phyloP scores from a whole-genome alignment of 2,329 filamentous ascomycete genomes.

The Bipolaris oryzae region DNA sequence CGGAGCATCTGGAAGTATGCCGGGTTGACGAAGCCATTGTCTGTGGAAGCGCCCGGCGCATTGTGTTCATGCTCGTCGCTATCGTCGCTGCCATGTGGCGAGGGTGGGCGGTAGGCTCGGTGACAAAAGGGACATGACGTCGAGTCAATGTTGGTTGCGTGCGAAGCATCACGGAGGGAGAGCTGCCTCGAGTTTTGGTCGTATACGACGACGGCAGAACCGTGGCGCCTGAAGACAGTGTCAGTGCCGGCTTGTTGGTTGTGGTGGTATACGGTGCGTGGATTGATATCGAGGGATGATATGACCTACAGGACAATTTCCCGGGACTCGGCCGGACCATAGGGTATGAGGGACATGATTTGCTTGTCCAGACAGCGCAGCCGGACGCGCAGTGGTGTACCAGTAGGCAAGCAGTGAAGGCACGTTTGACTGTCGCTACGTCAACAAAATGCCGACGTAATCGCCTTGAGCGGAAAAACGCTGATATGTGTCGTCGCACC shows the following conservation, averaged over 20 bases:
- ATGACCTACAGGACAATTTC: constrained; percentile 78
- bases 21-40: constrained; percentile 80
- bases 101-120: constrained; percentile 65
- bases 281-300: background rate
- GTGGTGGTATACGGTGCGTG: background rate
- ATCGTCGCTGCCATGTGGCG: constrained; percentile 40
- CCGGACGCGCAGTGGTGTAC: constrained; percentile 7
- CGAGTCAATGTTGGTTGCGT: constrained; percentile 60
- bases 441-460: constrained; percentile 9
- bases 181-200: constrained; percentile 85
- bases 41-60: constrained; percentile 38
- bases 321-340: constrained; percentile 72
- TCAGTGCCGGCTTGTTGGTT: constrained; percentile 18
- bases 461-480: background rate
- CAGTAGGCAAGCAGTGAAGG: background rate
- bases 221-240: constrained; percentile 71
- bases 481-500: constrained; percentile 11
- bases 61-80: constrained; percentile 42
- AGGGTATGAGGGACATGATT: constrained; percentile 75
- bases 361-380: constrained; percentile 19
- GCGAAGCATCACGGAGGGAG: constrained; percentile 71
- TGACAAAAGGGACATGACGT: constrained; percentile 90
- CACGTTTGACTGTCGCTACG: background rate
- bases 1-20: constrained; percentile 95
- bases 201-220: constrained; percentile 89